A percentile compares a stretch with the other conserved stretches of the same genome.
Conservation (phyloP, 1,284 basidiomycete species). For the Ganoderma meredithae region DNA sequence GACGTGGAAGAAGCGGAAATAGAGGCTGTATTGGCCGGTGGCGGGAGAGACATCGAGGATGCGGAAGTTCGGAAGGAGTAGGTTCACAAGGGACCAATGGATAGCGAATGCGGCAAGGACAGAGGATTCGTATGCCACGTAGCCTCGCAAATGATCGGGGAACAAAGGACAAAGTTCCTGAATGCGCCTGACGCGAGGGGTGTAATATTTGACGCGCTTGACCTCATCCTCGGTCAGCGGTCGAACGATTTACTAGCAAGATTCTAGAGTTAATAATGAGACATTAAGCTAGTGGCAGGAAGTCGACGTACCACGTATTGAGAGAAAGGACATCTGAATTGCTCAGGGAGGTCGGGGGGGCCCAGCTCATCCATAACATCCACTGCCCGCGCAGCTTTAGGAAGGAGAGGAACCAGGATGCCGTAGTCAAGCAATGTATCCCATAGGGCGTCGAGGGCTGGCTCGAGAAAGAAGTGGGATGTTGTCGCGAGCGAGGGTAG, state of each 20-base stretch:
- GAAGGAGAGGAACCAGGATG: constrained; percentile 1
- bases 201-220: not conserved
- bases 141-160: not conserved
- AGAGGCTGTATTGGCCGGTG: too few species aligned
- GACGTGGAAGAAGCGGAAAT: not conserved
- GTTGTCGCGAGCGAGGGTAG: not conserved
- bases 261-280: not conserved
- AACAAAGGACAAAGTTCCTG: constrained; percentile 1
- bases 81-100: not conserved
- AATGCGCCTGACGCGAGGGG: constrained; percentile 1
- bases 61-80: not conserved
- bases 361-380: not conserved
- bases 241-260: not conserved
- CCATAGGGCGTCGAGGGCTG: not conserved
- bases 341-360: not conserved
- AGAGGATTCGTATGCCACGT: not conserved
- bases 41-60: not conserved
- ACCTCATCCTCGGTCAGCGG: not conserved
- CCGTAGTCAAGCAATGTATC: constrained; percentile 8
- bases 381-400: not conserved
- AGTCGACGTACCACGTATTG: not conserved
- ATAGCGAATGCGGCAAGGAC: not conserved
- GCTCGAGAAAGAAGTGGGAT: not conserved
- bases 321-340: not conserved
- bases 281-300: not conserved